A percentile compares a stretch with the other conserved stretches of the same genome.
These are phyloP conservation scores for Chalciporus piperatus DNA, from an alignment of 768 basidiomycete species.

Conservation along the genomic window DNA sequence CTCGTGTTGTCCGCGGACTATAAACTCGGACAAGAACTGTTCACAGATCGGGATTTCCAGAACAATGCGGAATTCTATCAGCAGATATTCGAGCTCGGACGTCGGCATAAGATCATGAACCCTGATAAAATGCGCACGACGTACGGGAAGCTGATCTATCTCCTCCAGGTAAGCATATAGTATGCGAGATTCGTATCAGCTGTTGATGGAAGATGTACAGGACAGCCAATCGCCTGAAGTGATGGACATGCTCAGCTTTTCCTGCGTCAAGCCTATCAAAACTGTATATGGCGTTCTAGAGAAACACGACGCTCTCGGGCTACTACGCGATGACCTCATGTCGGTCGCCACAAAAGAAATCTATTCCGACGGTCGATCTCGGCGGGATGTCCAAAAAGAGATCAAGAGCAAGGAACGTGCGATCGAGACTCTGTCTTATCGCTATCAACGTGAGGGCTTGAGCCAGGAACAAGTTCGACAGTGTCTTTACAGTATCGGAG, in stretches of 20 bases:
- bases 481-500: conserved; percentile 85
- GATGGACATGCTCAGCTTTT: conserved; percentile 74
- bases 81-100: conserved; percentile 74
- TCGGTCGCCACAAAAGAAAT: conserved; percentile 81
- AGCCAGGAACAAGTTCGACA: conserved; percentile 68
- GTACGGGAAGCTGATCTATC: conserved; percentile 82
- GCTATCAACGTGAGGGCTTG: conserved; percentile 58
- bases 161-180: conserved; percentile 59
- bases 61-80: conserved; percentile 80
- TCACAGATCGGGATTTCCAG: conserved; percentile 77
- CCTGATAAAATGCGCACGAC: conserved; percentile 90
- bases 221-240: conserved; percentile 86
- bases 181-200: background rate
- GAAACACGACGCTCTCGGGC: conserved; percentile 56
- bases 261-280: conserved; percentile 73
- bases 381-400: conserved; percentile 80
- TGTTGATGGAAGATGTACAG: conserved; percentile 33
- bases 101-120: conserved; percentile 89
- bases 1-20: conserved; percentile 81
- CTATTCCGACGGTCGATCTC: conserved; percentile 62
- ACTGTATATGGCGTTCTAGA: conserved; percentile 71
- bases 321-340: conserved; percentile 76
- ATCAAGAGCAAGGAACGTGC: conserved; percentile 84
- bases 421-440: conserved; percentile 68
- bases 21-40: conserved; percentile 84